These are phyloP conservation scores for Barnettozyma populi DNA, from an alignment of 805 yeast species.

Conservation along the genomic window DNA sequence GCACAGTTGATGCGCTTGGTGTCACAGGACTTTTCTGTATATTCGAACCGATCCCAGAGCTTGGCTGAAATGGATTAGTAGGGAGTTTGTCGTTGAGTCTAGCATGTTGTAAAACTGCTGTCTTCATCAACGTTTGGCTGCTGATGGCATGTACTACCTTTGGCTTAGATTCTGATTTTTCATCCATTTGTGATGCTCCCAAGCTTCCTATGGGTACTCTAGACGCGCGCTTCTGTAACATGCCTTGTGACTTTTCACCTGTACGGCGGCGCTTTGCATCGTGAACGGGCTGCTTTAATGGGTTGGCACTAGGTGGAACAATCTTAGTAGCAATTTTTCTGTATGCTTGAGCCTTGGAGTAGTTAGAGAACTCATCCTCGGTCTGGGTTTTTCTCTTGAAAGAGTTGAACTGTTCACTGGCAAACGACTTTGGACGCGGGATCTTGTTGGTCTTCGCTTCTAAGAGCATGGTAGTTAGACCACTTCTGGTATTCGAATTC, in stretches of 20 bases:
- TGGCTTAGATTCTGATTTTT: conserved; percentile 1
- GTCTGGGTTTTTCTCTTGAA: conserved; percentile 16
- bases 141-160: conserved; percentile 10
- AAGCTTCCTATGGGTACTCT: conserved; percentile 21
- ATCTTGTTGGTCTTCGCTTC: conserved; percentile 13
- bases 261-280: conserved; percentile 25
- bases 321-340: conserved; percentile 23
- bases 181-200: conserved; percentile 1
- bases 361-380: conserved; percentile 15
- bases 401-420: conserved; percentile 9
- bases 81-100: conserved; percentile 17
- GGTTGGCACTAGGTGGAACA: conserved; percentile 16
- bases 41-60: not conserved
- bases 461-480: conserved; percentile 18
- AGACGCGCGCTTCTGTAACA: conserved; percentile 20
- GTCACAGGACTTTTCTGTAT: conserved; percentile 13
- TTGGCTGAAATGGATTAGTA: conserved; percentile 12
- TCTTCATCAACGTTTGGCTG: conserved; percentile 27
- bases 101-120: conserved; percentile 30
- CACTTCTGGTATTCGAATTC: conserved; percentile 17
- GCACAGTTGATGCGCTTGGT: conserved; percentile 20
- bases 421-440: conserved; percentile 18
- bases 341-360: conserved; percentile 12
- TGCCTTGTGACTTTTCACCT: conserved; percentile 18
- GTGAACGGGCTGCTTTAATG: conserved; percentile 14